These are phyloP conservation scores for Trebouxia sp. DNA, from an alignment of 139 green algal genomes.

Conservation along the genomic window DNA sequence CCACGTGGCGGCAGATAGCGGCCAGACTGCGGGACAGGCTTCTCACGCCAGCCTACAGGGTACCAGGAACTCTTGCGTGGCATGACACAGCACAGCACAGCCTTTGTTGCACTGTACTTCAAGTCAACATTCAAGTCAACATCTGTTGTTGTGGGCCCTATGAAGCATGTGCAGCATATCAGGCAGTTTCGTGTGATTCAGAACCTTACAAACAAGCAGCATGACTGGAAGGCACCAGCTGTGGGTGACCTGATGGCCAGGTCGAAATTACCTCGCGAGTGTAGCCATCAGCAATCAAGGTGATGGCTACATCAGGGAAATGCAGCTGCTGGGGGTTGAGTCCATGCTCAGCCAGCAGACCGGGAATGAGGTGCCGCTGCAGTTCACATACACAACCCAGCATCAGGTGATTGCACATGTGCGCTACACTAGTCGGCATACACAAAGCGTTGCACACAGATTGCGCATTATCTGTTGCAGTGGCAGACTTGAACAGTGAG, in stretches of 20 bases:
- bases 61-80: not conserved
- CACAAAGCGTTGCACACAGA: too few species aligned
- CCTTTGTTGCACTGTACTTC: too few species aligned
- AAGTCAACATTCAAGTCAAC: too few species aligned
- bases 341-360: slow-evolving; percentile 66
- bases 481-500: not conserved
- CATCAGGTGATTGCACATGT: too few species aligned
- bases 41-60: slow-evolving; percentile 67
- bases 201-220: too few species aligned
- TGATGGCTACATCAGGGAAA: slow-evolving; percentile 33
- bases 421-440: too few species aligned
- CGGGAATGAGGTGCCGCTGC: slow-evolving; percentile 48
- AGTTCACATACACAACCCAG: not conserved
- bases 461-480: too few species aligned
- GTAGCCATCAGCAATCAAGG: slow-evolving; percentile 54
- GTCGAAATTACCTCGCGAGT: slow-evolving; percentile 62
- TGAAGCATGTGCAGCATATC: too few species aligned
- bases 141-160: too few species aligned
- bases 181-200: too few species aligned
- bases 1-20: slow-evolving; percentile 69
- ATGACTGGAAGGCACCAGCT: too few species aligned
- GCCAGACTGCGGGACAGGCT: slow-evolving; percentile 61
- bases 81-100: not conserved
- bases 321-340: slow-evolving; percentile 38
- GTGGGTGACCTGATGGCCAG: too few species aligned